Conservation (phyloP, 2,329 filamentous ascomycete genomes). For the Fusarium pininemorale region DNA sequence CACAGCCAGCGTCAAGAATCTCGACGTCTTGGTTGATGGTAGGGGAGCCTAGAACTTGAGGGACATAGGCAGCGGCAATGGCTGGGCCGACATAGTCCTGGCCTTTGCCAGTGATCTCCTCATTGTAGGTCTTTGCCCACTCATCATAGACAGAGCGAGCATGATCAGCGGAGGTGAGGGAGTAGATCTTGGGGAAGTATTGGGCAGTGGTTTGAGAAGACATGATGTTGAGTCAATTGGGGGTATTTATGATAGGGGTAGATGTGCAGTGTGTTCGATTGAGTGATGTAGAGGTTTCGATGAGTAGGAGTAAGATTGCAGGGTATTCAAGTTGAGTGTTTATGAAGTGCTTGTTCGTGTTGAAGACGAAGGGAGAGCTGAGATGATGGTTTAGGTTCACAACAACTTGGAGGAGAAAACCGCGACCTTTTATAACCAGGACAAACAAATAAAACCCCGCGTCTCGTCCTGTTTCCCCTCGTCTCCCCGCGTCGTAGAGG, state of each 20-base stretch:
- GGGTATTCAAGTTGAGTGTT: not conserved
- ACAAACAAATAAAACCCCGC: conserved; percentile 16
- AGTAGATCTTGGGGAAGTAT: conserved; percentile 42
- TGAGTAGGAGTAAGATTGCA: not conserved
- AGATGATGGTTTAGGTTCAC: conserved; percentile 9
- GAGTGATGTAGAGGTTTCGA: not conserved
- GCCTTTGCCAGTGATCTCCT: conserved; percentile 46
- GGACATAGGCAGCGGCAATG: conserved; percentile 48
- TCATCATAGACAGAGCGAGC: conserved; percentile 48
- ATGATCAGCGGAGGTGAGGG: conserved; percentile 38
- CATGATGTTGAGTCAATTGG: conserved; percentile 20
- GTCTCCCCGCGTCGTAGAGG: conserved; percentile 26
- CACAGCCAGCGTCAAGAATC: conserved; percentile 65
- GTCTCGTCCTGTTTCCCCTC: conserved; percentile 12
- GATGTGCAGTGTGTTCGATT: not conserved
- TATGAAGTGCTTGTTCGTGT: conserved; percentile 12
- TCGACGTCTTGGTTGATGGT: conserved; percentile 34
- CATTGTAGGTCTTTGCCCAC: conserved; percentile 49
- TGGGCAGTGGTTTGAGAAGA: conserved; percentile 38
- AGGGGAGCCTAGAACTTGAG: conserved; percentile 42
- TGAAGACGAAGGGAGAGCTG: conserved; percentile 12
- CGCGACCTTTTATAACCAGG: conserved; percentile 23
- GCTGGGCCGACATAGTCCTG: conserved; percentile 56
- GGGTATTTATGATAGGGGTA: not conserved
- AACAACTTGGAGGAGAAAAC: conserved; percentile 17